Base-by-base conservation (phyloP, 1,284 basidiomycete genomes). In the Naganishia sp. region DNA sequence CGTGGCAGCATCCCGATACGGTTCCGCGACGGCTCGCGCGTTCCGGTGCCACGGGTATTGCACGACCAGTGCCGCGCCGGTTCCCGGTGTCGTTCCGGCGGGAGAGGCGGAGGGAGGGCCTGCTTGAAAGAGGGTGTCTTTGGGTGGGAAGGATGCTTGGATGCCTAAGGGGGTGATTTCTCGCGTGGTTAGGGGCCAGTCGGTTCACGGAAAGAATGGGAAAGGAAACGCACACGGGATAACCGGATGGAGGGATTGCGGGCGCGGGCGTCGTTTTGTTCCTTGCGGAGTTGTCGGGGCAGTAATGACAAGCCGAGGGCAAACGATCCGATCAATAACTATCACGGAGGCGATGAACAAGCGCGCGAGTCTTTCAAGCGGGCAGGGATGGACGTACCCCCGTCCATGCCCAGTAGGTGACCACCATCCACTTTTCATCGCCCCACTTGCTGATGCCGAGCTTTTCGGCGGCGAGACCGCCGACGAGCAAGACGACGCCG, bases 321-420 rank as follows among this genome's bases (percentile, higher is more conserved):
- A 21, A 66, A 60, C 13, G 56, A 28, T 15, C 25, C 55, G 39
- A 60, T 21, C 25, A 66, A 21, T 13, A 59, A 9, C 64, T 66
- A 44, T 15, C 15, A 21, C 6, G 6, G 6, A 49, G 6, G 28
- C 11, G 6, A 28, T 39, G 28, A 44, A 33, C 42, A 28, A 13
- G 21, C 21, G 21, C 15, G 3, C 15, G 28, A 16, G 21, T 21
- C 16, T 16, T 10, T 23, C 21, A n/a, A n/a, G 25, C 4, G 44
- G 45, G 9, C 48, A 21, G 5, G 28, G 28, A 28, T 21, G 21
- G 33, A 60, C 64, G 56, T 46, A 66, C 64, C 28, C 55, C 64
- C 9, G 56, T 46, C 64, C 64, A 66, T 10, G 53, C 49, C 55
- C 55, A 66, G 49, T 28, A 66, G 13, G 43, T 23, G 11, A 66